A percentile compares a stretch with the other conserved stretches of the same genome.
These are phyloP conservation scores for Batkoa obscura DNA, from an alignment of 371 early-diverging fungal genomes.

Conservation along the genomic window DNA sequence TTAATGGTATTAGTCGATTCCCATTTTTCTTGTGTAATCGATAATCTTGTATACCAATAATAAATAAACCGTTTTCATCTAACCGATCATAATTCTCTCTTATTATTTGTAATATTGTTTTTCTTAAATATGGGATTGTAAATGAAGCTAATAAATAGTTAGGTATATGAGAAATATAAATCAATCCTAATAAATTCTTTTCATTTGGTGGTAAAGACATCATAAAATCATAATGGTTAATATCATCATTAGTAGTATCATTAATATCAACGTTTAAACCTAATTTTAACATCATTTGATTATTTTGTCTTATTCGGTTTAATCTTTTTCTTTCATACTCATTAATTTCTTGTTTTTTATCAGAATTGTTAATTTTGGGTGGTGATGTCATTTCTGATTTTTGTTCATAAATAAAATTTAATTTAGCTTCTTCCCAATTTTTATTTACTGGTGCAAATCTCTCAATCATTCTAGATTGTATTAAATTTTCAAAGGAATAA, in stretches of 20 bases:
- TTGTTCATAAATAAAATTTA: slow-evolving; percentile 12
- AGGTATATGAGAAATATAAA: slow-evolving; percentile 40
- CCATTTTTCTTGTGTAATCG: slow-evolving; percentile 18
- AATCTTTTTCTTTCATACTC: slow-evolving; percentile 37
- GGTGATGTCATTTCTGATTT: background rate
- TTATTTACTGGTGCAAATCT: slow-evolving; percentile 46
- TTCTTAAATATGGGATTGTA: slow-evolving; percentile 34
- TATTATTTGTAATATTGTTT: slow-evolving; percentile 33
- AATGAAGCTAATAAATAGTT: slow-evolving; percentile 14
- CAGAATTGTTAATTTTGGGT: no score
- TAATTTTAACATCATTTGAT: slow-evolving; percentile 32
- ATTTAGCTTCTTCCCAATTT: slow-evolving; percentile 43
- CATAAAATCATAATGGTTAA: slow-evolving; percentile 45
- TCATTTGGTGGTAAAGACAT: slow-evolving; percentile 16
- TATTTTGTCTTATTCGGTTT: slow-evolving; percentile 46
- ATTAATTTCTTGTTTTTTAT: no score
- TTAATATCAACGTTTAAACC: slow-evolving; percentile 62
- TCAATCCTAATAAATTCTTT: slow-evolving; percentile 25
- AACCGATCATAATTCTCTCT: slow-evolving; percentile 27
- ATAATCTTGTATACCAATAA: slow-evolving; percentile 52
- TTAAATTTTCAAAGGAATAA: slow-evolving; percentile 35
- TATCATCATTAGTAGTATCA: slow-evolving; percentile 45
- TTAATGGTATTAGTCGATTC: slow-evolving; percentile 42
- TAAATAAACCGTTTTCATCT: slow-evolving; percentile 35
- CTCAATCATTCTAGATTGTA: slow-evolving; percentile 61